Percentiles rank a stretch among this genome's conserved stretches.
Evolutionary conservation across 257 asterid species (phyloP).

Genomic region (Penstemon davidsonii): DNA sequence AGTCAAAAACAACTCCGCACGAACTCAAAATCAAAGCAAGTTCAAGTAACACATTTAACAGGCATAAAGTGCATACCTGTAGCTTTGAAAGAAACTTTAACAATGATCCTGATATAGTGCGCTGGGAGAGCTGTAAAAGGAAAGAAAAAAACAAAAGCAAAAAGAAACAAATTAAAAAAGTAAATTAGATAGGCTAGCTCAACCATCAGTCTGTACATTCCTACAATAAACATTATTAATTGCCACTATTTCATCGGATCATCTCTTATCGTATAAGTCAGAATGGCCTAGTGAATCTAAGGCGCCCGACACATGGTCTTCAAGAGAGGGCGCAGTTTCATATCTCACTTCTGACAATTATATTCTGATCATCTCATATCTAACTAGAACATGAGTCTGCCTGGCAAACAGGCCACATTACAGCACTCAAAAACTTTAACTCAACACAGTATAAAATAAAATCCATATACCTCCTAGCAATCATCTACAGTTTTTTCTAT

Average conservation of each 20-base stretch:
- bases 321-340: no score
- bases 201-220: conserved; percentile 24
- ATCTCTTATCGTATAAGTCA: no score
- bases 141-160: conserved; percentile 11
- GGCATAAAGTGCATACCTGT: conserved; percentile 54
- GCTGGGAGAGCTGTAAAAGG: conserved; percentile 85
- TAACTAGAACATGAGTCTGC: no score
- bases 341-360: no score
- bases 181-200: conserved; percentile 17
- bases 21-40: conserved; percentile 16
- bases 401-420: conserved; percentile 3
- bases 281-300: no score
- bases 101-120: conserved; percentile 86
- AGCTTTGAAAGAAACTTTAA: conserved; percentile 94
- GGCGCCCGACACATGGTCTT: no score
- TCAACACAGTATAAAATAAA: conserved; percentile 3
- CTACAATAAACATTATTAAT: conserved; percentile 20
- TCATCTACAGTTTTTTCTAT: conserved; percentile 11
- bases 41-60: conserved; percentile 22
- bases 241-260: conserved; percentile 24
- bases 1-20: conserved; percentile 15
- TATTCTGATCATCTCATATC: no score
- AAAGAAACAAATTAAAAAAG: conserved; percentile 22
- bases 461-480: conserved; percentile 12
- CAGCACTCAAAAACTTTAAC: conserved; percentile 8